Conservation (phyloP, 2,329 filamentous ascomycete species). For the Trichoderma sp. region DNA sequence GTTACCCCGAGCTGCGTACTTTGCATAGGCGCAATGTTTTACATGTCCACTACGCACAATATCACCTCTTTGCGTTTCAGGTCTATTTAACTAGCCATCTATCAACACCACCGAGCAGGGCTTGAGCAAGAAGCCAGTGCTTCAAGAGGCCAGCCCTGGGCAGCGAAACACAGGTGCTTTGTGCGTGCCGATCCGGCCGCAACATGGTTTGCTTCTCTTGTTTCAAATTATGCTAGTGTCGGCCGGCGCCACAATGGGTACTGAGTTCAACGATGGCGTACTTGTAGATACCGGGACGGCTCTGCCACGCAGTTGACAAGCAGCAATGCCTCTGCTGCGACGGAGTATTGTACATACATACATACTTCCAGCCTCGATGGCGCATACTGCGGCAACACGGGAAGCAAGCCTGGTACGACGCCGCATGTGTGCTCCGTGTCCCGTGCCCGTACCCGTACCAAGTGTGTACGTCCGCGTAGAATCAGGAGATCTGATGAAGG, state of each 20-base stretch:
- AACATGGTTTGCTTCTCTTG: not conserved
- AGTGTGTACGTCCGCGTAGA: not conserved
- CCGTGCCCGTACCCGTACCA: not conserved
- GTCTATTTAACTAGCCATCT: not conserved
- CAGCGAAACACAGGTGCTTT: constrained; percentile 4
- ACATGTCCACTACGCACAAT: not conserved
- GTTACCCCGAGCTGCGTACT: not conserved
- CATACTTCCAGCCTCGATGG: not conserved
- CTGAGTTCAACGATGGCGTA: not conserved
- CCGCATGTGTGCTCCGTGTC: constrained; percentile 2
- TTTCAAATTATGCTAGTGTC: constrained; percentile 10
- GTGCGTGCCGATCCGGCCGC: constrained; percentile 14
- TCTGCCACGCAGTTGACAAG: not conserved
- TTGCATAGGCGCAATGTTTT: not conserved
- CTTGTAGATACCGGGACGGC: not conserved
- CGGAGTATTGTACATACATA: not conserved
- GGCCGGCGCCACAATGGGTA: constrained; percentile 11
- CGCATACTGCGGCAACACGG: constrained; percentile 4
- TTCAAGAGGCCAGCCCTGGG: not conserved
- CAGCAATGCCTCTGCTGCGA: not conserved
- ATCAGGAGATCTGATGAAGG: not conserved
- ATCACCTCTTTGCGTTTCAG: not conserved
- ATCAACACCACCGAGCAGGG: not conserved
- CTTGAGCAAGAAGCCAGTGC: not conserved
- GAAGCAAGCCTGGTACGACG: constrained; percentile 1